These are phyloP conservation scores for Chaetomium sp. DNA, from an alignment of 2,329 filamentous ascomycete genomes.

Conservation along the genomic window DNA sequence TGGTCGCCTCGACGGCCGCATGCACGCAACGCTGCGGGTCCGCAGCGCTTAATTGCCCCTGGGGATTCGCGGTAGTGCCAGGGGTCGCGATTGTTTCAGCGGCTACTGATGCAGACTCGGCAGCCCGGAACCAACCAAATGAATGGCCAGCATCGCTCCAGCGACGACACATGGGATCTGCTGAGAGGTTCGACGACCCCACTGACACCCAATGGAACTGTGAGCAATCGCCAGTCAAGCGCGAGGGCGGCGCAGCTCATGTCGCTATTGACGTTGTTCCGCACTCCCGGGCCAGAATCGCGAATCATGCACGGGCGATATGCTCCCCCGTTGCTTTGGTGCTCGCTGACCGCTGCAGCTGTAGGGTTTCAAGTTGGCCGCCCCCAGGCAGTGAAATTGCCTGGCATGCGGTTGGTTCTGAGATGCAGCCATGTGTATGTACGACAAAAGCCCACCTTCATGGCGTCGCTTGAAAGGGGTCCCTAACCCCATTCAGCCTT, in stretches of 20 bases:
- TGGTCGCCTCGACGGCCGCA: constrained; percentile 10
- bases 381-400: background rate
- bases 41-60: constrained; percentile 20
- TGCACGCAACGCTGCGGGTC: background rate
- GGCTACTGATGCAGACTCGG: constrained; percentile 18
- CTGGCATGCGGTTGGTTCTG: constrained; percentile 5
- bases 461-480: constrained; percentile 1
- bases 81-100: constrained; percentile 17
- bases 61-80: constrained; percentile 15
- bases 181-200: background rate
- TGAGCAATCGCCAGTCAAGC: background rate
- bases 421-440: background rate
- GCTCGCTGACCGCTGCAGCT: constrained; percentile 8
- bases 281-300: constrained; percentile 1
- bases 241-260: constrained; percentile 9
- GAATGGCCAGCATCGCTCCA: constrained; percentile 18
- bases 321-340: background rate
- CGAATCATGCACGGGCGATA: background rate
- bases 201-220: constrained; percentile 6
- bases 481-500: background rate
- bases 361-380: constrained; percentile 13
- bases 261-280: background rate
- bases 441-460: background rate
- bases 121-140: constrained; percentile 7
- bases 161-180: constrained; percentile 9